These are phyloP conservation scores for Xylaria hypoxylon DNA, from an alignment of 2,329 filamentous ascomycete genomes.

Conservation along the genomic window DNA sequence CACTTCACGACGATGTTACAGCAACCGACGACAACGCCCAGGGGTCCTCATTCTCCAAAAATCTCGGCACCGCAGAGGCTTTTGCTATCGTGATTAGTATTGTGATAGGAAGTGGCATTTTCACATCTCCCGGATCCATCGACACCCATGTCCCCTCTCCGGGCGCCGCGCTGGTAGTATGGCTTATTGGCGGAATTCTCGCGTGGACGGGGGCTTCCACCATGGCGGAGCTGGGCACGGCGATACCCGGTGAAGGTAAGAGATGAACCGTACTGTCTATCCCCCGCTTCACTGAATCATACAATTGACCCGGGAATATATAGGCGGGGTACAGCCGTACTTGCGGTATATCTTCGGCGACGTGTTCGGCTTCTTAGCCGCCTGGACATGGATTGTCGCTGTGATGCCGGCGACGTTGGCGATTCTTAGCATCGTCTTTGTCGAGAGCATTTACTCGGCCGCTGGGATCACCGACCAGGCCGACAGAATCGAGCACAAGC, in stretches of 20 bases:
- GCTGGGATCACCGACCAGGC: constrained; percentile 60
- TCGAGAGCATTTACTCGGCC: constrained; percentile 69
- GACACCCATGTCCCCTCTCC: constrained; percentile 73
- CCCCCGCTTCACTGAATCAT: background rate
- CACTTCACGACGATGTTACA: constrained; percentile 24
- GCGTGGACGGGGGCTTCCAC: constrained; percentile 74
- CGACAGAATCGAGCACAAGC: constrained; percentile 58
- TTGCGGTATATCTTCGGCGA: constrained; percentile 71
- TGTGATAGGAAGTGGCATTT: constrained; percentile 73
- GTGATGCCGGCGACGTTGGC: constrained; percentile 74
- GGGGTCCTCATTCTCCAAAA: constrained; percentile 48
- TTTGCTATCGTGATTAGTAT: constrained; percentile 73
- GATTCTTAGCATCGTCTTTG: constrained; percentile 73
- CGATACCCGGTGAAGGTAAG: constrained; percentile 69
- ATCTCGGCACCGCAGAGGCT: constrained; percentile 49
- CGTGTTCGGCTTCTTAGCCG: constrained; percentile 70
- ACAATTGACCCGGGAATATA: constrained; percentile 14
- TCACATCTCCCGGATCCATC: constrained; percentile 72
- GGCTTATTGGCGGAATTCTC: constrained; percentile 70
- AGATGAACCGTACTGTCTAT: background rate
- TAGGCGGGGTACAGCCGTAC: constrained; percentile 72
- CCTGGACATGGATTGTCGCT: constrained; percentile 74
- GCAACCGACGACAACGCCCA: constrained; percentile 23
- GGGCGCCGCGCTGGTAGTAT: constrained; percentile 67
- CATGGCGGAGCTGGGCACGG: constrained; percentile 72